phyloP scores from a whole-genome alignment of 768 basidiomycete genomes.

The Hydnomerulius pinastri region DNA sequence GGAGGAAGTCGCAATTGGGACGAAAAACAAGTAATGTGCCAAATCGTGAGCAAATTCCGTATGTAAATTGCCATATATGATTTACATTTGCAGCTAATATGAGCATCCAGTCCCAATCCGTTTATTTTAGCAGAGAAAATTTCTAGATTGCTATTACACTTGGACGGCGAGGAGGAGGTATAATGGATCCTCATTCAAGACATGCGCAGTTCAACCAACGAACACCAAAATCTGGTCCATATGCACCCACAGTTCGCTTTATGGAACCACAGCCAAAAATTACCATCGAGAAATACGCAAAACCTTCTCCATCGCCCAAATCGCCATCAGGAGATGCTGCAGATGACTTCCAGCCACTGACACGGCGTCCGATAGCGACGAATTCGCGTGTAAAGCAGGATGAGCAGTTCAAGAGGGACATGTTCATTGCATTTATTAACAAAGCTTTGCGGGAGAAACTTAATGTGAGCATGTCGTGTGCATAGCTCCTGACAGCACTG shows the following conservation, averaged over 20 bases:
- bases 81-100: background rate
- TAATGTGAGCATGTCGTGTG: conserved; percentile 48
- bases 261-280: conserved; percentile 45
- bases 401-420: conserved; percentile 74
- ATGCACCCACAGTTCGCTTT: conserved; percentile 44
- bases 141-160: background rate
- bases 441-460: conserved; percentile 77
- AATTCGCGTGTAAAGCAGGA: conserved; percentile 79
- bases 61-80: conserved; percentile 17
- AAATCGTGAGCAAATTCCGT: conserved; percentile 9
- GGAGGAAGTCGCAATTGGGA: conserved; percentile 4
- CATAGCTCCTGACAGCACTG: conserved; percentile 11
- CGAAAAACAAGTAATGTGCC: background rate
- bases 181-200: conserved; percentile 80
- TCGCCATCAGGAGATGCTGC: conserved; percentile 11
- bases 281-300: conserved; percentile 45
- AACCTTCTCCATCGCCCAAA: conserved; percentile 36
- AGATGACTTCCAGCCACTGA: conserved; percentile 16
- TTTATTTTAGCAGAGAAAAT: conserved; percentile 1
- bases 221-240: conserved; percentile 66
- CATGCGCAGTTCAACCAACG: conserved; percentile 76
- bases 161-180: conserved; percentile 1
- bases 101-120: background rate
- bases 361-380: conserved; percentile 66
- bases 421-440: conserved; percentile 82